Evolutionary conservation across 208 protist species (phyloP).

Genomic region (Trypanosoma platydactyli): DNA sequence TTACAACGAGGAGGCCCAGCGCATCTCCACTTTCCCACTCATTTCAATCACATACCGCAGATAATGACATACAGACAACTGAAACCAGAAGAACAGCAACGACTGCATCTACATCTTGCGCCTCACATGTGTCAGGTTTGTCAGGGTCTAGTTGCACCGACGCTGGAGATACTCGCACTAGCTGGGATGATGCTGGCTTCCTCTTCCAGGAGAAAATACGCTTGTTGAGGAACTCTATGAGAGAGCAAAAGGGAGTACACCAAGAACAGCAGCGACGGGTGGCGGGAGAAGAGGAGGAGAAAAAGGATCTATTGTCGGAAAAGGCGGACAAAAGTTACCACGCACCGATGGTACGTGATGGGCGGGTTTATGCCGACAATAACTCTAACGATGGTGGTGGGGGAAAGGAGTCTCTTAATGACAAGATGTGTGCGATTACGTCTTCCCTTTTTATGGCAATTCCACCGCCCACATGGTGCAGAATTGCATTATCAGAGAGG

Average conservation of each 20-base stretch:
- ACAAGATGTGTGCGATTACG: too few relatives aligned
- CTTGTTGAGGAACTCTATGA: constrained; percentile 17
- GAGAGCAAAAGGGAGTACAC: not conserved
- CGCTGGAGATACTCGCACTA: not conserved
- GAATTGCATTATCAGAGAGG: too few relatives aligned
- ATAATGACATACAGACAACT: not conserved
- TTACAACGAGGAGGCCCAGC: not conserved
- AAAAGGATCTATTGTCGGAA: too few relatives aligned
- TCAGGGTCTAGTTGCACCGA: not conserved
- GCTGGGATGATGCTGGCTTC: not conserved
- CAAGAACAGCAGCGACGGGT: constrained; percentile 3
- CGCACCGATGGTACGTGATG: too few relatives aligned
- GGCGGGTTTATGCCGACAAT: too few relatives aligned
- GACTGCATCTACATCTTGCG: not conserved
- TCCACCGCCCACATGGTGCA: too few relatives aligned
- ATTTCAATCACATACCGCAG: not conserved
- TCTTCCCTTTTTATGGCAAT: too few relatives aligned
- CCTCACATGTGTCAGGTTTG: not conserved
- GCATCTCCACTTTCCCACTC: not conserved
- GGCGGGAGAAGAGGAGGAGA: not conserved
- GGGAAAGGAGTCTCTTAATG: too few relatives aligned
- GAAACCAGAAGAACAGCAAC: not conserved
- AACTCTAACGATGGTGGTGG: too few relatives aligned
- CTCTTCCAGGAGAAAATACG: constrained; percentile 28
- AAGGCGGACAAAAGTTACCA: too few relatives aligned